These are phyloP conservation scores for Picochlorum sp. DNA, from an alignment of 139 green algal species.

Conservation along the genomic window DNA sequence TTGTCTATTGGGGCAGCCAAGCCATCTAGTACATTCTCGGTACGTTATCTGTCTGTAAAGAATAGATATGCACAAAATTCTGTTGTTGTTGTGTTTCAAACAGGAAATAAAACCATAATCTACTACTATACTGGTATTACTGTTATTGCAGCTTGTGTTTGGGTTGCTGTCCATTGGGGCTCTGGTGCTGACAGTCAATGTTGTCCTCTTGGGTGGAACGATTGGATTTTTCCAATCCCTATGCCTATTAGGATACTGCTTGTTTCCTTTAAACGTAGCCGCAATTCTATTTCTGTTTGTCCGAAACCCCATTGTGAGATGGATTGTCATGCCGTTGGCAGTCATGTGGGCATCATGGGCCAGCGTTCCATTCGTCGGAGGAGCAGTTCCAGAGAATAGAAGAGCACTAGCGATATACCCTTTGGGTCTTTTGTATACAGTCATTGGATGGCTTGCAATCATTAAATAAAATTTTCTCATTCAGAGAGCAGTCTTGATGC, in stretches of 20 bases:
- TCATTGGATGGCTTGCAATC: slow-evolving; percentile 74
- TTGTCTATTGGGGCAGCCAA: slow-evolving; percentile 56
- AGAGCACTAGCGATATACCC: slow-evolving; percentile 85
- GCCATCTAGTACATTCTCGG: slow-evolving; percentile 66
- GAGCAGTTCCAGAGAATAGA: slow-evolving; percentile 54
- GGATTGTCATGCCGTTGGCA: slow-evolving; percentile 39
- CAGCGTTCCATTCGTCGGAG: slow-evolving; percentile 85
- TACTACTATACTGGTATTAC: neutral
- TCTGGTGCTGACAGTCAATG: slow-evolving; percentile 91
- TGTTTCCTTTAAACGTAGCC: slow-evolving; percentile 87
- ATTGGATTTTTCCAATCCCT: slow-evolving; percentile 96
- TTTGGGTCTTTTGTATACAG: slow-evolving; percentile 81
- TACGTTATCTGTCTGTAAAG: slow-evolving; percentile 17
- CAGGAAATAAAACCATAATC: too few relatives aligned
- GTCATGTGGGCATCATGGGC: slow-evolving; percentile 72
- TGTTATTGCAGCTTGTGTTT: slow-evolving; percentile 82
- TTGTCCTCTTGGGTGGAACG: slow-evolving; percentile 89
- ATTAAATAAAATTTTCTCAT: slow-evolving; percentile 28
- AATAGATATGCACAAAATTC: too few relatives aligned
- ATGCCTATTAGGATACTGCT: slow-evolving; percentile 96
- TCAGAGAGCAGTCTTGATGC: neutral
- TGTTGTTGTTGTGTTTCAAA: too few relatives aligned
- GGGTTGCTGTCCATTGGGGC: slow-evolving; percentile 72
- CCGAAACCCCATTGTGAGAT: slow-evolving; percentile 19
- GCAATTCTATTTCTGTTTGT: slow-evolving; percentile 60